Percentiles rank a stretch among this genome's conserved stretches.
phyloP scores from a whole-genome alignment of 345 rosid species.

The Erodium maritimum region DNA sequence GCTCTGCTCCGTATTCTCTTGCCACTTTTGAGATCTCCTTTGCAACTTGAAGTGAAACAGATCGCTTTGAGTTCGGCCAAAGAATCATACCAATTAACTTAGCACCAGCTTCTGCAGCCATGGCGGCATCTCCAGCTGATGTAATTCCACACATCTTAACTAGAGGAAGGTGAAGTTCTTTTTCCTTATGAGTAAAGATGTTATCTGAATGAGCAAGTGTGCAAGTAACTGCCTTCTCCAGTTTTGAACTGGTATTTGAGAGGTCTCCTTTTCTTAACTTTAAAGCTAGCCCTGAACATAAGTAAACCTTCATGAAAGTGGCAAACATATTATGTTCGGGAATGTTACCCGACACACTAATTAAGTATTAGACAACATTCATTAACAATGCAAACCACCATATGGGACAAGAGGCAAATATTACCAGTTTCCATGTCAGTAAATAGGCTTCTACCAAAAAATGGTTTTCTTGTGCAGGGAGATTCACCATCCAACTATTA shows the following conservation, averaged over 20 bases:
- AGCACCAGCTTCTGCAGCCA: constrained; percentile 90
- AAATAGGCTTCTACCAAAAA: too few relatives aligned
- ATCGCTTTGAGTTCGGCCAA: constrained; percentile 78
- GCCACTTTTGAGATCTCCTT: constrained; percentile 80
- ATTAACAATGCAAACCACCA: too few relatives aligned
- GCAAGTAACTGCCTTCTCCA: constrained; percentile 13
- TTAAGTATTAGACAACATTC: too few relatives aligned
- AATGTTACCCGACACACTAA: too few relatives aligned
- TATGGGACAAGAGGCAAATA: too few relatives aligned
- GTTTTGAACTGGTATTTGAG: constrained; percentile 4
- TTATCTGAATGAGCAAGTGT: constrained; percentile 18
- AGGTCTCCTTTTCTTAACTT: too few relatives aligned
- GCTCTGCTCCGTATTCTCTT: constrained; percentile 51
- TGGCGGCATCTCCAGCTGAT: constrained; percentile 61
- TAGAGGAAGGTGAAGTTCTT: constrained; percentile 27
- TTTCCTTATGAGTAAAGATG: constrained; percentile 8
- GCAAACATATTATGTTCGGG: too few relatives aligned
- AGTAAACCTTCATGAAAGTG: too few relatives aligned
- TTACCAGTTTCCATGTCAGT: too few relatives aligned
- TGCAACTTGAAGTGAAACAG: constrained; percentile 57
- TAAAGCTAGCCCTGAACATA: too few relatives aligned
- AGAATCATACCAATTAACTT: constrained; percentile 77
- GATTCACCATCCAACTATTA: too few relatives aligned
- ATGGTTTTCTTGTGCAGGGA: too few relatives aligned
- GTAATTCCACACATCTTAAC: constrained; percentile 89